Evolutionary conservation across 495 filamentous ascomycete genomes (phyloP), one percentile per base, ranked within the genome.

Genomic region (Penicillium desertorum): DNA sequence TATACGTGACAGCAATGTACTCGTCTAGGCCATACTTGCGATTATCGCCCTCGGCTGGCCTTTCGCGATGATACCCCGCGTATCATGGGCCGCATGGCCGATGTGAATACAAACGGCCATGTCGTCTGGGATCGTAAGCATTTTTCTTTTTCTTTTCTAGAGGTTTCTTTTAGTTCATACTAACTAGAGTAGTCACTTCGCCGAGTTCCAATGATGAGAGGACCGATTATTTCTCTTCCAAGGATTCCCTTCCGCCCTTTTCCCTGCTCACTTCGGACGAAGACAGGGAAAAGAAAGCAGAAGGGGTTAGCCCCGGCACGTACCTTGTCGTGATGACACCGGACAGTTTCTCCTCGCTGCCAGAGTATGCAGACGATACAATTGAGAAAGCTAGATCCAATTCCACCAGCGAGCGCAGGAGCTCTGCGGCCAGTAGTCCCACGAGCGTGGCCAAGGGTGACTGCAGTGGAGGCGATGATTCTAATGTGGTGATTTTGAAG

Each of bases 261-360:
- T 63, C 77, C 19, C 56, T 65, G 9, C 72, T 86, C 37, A 83
- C 75, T 4, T 85, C 74, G n/a, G 83, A 86, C 57, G 83, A 86
- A 43, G 83, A 85, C 2, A 66, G 83, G 51, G 83, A 86, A 58
- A 76, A 63, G 56, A 86, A 86, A 59, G 83, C 83, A 7, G 76
- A 83, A 54, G 65, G 65, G 5, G 70, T 70, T 37, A 66, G 66
- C 29, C 82, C 83, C 1, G 83, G 83, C 6, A 85, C 81, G 1
- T 86, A 81, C 62, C 72, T 81, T 66, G 80, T 86, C 30, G 61
- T 86, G 20, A 75, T 78, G 42, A 76, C 80, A 30, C 83, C 79
- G 7, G 73, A 75, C 32, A 86, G 81, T 64, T 86, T 86, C 60
- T 67, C 75, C 16, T 60, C 71, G 8, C 65, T 83, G 16, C 79